Base-by-base conservation (phyloP, 768 basidiomycete genomes). In the Serendipita vermifera region DNA sequence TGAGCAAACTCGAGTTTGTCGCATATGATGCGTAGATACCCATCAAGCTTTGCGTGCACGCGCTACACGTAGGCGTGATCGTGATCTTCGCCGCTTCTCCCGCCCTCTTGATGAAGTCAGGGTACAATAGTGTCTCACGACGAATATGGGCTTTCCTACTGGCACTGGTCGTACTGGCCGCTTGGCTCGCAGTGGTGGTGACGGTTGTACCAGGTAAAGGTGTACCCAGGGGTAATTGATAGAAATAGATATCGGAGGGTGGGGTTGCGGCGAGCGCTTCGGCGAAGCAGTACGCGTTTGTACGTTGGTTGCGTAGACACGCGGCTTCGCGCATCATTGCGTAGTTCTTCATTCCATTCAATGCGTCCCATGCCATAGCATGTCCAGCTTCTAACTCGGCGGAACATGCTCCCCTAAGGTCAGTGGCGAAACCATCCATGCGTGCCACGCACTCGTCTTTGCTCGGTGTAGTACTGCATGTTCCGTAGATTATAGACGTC, bases 401-500 rank as follows among this genome's bases (percentile, higher is more conserved):
- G 24, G 69, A 67, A 63, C 88, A 91, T 1, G 72, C 68, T 1
- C 65, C 62, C 60, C 74, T 66, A 13, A 88, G 66, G 31, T 68
- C 61, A 0, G 67, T 63, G 1, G 77, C 75, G 64, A 83, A 85
- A 73, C 76, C 78, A 3, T 63, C 72, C 81, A 92, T 87, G 60
- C 83, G 85, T 27, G 69, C 60, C n/a, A 68, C 61, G 62, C 88
- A 92, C 58, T 81, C 74, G 22, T 68, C 71, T 13, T 69, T 64
- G 2, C 66, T 63, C 1, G 67, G 63, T 14, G 65, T 68, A 4
- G 85, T 85, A 61, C 87, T 82, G 67, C 89, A 92, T 0, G 83
- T 87, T 2, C 85, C 85, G 82, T 85, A 87, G 5, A 90, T 64
- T 51, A 87, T 71, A 6, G 71, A 67, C 62, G 89, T 90, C 63